Conservation (phyloP, 805 yeast species). For the Hanseniaspora meyeri region DNA sequence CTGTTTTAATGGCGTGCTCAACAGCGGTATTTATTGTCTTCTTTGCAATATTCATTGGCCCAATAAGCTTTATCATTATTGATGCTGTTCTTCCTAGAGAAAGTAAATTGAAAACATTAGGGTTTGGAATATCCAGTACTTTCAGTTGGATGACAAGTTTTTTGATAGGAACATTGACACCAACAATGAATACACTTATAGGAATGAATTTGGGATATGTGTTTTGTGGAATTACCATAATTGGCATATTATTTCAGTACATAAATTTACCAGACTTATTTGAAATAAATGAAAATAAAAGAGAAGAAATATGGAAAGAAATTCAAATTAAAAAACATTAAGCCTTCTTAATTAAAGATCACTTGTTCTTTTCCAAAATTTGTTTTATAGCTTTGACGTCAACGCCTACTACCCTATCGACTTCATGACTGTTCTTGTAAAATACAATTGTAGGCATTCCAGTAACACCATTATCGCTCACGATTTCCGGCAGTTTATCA, state of each 20-base stretch:
- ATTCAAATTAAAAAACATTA: background rate
- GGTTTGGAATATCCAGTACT: slow-evolving; percentile 54
- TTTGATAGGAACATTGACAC: slow-evolving; percentile 53
- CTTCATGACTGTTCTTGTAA: slow-evolving; percentile 71
- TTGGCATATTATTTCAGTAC: slow-evolving; percentile 39
- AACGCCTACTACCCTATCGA: slow-evolving; percentile 67
- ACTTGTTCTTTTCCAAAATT: background rate
- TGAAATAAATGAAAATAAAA: slow-evolving; percentile 10
- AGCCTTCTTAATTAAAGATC: background rate
- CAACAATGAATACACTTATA: slow-evolving; percentile 47
- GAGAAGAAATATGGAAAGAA: slow-evolving; percentile 3
- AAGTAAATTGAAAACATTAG: slow-evolving; percentile 44
- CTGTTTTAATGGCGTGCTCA: slow-evolving; percentile 48
- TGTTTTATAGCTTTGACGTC: slow-evolving; percentile 30
- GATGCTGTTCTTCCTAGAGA: slow-evolving; percentile 49
- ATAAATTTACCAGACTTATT: slow-evolving; percentile 52
- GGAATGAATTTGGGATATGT: slow-evolving; percentile 56
- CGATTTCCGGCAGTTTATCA: slow-evolving; percentile 66
- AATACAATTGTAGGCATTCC: slow-evolving; percentile 62
- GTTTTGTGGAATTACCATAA: slow-evolving; percentile 39
- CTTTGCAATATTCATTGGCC: slow-evolving; percentile 67
- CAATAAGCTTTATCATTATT: slow-evolving; percentile 51
- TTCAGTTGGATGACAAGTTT: slow-evolving; percentile 58
- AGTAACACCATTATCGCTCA: slow-evolving; percentile 48
- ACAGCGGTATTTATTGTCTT: slow-evolving; percentile 52